Evolutionary conservation across 495 filamentous ascomycete species (phyloP), one percentile per base, ranked within the genome.

Genomic region (Lindgomyces ingoldianus): DNA sequence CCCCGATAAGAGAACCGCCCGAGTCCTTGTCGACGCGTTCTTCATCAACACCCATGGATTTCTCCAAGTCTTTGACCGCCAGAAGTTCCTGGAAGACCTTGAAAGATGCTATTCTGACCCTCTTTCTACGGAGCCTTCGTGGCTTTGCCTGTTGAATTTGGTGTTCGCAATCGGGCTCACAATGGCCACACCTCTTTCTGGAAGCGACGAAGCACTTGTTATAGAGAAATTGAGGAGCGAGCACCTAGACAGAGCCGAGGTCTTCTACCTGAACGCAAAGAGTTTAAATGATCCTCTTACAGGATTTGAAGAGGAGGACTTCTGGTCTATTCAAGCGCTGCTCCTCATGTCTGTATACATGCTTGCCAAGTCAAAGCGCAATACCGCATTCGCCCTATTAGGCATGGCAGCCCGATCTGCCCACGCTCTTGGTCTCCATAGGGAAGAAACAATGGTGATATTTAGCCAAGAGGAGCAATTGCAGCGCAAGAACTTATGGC

Each of bases 361-460:
- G 80, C 72, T 87, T 18, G 71, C 79, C 0, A 74, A 82, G 19
- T 83, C 83, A 22, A 84, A 80, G 67, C 74, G 84, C 30, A 86
- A 88, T 66, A 78, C 81, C 4, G 82, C 85, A 2, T 87, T 84
- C 71, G 78, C 83, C 18, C 85, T 85, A 62, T 73, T 80, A 83
- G 84, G 84, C 11, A 88, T 88, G 85, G 85, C 85, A 45, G 80
- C 86, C 16, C 80, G 83, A 0, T 84, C 83, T 26, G 82, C 84
- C 16, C 83, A 83, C 68, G 81, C 85, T 16, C 59, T 87, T 29
- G 85, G 85, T 16, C 70, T 88, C 18, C 85, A 88, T 65, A 76
- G 84, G 52, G 83, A 84, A 60, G 85, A 88, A 60, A 85, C 82
- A 12, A 78, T 85, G 76, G 72, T 75, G 12, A 78, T 84, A 27